Evolutionary conservation across 1,284 basidiomycete species (phyloP).

Genomic region (Ganoderma resinaceum): DNA sequence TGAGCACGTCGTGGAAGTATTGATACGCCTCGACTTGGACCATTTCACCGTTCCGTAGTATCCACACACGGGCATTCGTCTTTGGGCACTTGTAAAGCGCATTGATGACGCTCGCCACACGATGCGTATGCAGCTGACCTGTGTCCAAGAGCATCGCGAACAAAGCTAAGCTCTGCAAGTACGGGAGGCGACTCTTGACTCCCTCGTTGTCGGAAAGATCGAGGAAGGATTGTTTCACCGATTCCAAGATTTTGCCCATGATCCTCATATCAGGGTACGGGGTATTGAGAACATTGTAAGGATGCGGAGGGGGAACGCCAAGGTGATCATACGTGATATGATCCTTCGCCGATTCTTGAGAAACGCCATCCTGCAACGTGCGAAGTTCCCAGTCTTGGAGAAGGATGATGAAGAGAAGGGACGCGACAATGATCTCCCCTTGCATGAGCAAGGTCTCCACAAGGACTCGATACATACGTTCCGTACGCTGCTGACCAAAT

Average conservation of each 20-base stretch:
- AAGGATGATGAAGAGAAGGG: constrained; percentile 69
- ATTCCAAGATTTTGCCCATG: constrained; percentile 29
- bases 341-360: constrained; percentile 8
- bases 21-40: constrained; percentile 52
- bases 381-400: constrained; percentile 67
- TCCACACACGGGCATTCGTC: constrained; percentile 52
- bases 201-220: constrained; percentile 23
- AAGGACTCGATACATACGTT: constrained; percentile 64
- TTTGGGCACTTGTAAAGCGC: constrained; percentile 59
- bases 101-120: constrained; percentile 54
- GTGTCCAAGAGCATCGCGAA: constrained; percentile 59
- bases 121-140: constrained; percentile 51
- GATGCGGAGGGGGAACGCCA: constrained; percentile 9
- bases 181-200: constrained; percentile 30
- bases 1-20: constrained; percentile 66
- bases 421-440: constrained; percentile 76
- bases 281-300: neutral
- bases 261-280: constrained; percentile 26
- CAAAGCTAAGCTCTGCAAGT: constrained; percentile 66
- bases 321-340: constrained; percentile 16
- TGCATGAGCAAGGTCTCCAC: constrained; percentile 73
- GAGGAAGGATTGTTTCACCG: constrained; percentile 24
- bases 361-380: constrained; percentile 9
- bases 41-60: constrained; percentile 40
- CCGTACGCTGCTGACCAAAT: constrained; percentile 59